Percentiles rank a stretch among this genome's conserved stretches.
These are phyloP conservation scores for Euptelea pleiosperma DNA, from an alignment of 164 flowering plant genomes.

Conservation along the genomic window DNA sequence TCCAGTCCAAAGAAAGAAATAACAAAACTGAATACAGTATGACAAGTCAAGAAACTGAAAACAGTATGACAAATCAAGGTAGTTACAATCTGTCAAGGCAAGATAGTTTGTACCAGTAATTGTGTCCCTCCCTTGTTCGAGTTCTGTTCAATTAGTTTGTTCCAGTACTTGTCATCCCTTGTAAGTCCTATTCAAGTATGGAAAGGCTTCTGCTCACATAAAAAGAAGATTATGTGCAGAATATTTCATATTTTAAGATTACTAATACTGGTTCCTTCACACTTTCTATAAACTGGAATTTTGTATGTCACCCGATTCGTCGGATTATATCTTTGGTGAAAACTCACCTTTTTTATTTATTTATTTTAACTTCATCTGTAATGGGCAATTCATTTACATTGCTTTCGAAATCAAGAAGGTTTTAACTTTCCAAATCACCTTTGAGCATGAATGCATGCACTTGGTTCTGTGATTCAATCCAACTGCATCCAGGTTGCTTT, in stretches of 20 bases:
- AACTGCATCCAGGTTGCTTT: conserved; percentile 58
- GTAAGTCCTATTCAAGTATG: no score
- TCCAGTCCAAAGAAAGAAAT: no score
- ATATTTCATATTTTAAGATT: neutral
- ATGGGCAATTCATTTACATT: neutral
- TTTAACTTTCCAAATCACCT: neutral
- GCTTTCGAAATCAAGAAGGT: neutral
- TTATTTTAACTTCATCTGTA: neutral
- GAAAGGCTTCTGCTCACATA: no score
- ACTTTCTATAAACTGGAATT: conserved; percentile 1
- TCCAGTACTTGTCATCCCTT: no score
- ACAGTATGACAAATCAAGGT: neutral
- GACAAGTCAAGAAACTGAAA: neutral
- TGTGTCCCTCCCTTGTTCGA: neutral
- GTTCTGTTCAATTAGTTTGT: no score
- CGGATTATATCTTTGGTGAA: conserved; percentile 2
- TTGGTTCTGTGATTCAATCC: conserved; percentile 29
- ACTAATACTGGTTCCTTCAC: conserved; percentile 3
- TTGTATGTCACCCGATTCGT: neutral
- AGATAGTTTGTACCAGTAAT: conserved; percentile 7
- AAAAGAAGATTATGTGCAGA: no score
- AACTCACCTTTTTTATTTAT: neutral
- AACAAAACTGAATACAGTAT: no score
- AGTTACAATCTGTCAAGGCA: neutral
- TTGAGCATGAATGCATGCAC: neutral